Base-by-base conservation (phyloP, 2,329 filamentous ascomycete genomes). In the Cladophialophora carrionii region DNA sequence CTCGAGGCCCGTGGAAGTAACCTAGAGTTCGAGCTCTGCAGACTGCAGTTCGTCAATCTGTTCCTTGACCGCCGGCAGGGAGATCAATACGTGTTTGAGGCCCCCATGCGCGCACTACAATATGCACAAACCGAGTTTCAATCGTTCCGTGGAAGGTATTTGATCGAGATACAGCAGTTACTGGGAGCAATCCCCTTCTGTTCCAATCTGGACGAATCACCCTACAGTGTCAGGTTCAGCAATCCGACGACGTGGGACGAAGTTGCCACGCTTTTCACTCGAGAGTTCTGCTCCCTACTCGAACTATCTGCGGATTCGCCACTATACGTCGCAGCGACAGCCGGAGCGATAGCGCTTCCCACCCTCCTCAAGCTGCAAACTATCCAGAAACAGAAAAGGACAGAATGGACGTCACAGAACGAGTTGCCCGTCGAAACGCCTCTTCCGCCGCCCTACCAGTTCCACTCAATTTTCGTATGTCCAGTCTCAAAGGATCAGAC, bases 381-480 rank as follows among this genome's bases (percentile, higher is more conserved):
- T 2, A 93, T 95, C 74, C 93, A 96, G 83, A 90, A 90, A 72
- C 88, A 92, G 72, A 93, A 94, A 78, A 88, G 91, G 68, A 96
- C 94, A 0, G 93, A 96, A 77, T 99, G 95, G 95, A 97, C 93
- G 0, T 93, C 91, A 4, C 86, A 90, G 66, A 88, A 95, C 73
- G 95, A 99, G 77, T 82, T 99, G 20, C 92, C 94, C 0, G 95
- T 88, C 51, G 87, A 89, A 76, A 88, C 88, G 17, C 85, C 87
- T 0, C 78, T 89, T 3, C 87, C 87, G 2, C 84, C 83, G 1
- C 81, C 82, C 5, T 89, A 88, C 74, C 82, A 85, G 59, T 99
- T 96, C 81, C 95, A 99, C 77, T 90, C 90, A 62, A 97, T 99
- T 74, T 99, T 99, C 75, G 95, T 99, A 49, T 99, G 95, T 74